These are phyloP conservation scores for Limnanthes douglasii DNA, from an alignment of 345 rosid species.

Conservation along the genomic window DNA sequence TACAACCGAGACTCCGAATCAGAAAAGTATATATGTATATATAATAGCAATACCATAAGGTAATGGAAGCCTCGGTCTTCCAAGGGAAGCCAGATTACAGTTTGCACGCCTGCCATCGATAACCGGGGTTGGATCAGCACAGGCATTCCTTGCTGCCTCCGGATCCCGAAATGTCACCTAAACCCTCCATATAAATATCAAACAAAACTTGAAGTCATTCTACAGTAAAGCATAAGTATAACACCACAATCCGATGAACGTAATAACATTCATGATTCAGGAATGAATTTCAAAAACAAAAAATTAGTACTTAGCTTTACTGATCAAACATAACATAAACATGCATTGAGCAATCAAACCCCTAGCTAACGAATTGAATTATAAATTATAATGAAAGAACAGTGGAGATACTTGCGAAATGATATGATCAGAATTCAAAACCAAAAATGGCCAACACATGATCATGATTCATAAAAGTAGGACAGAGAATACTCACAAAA, in stretches of 20 bases:
- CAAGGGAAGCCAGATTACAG: conserved; percentile 93
- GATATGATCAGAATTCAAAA: too few species aligned
- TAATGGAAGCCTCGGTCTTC: conserved; percentile 52
- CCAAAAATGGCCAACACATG: too few species aligned
- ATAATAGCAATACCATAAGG: conserved; percentile 25
- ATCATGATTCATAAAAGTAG: not conserved
- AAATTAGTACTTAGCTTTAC: too few species aligned
- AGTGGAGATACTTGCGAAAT: too few species aligned
- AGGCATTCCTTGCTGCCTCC: conserved; percentile 92
- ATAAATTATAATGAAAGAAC: too few species aligned
- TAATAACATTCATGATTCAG: too few species aligned
- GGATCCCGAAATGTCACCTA: conserved; percentile 97
- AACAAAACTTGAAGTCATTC: conserved; percentile 26
- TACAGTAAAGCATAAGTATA: conserved; percentile 1
- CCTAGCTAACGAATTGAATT: too few species aligned
- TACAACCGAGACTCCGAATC: too few species aligned
- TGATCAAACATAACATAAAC: too few species aligned
- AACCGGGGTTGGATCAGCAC: conserved; percentile 67
- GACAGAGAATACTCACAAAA: conserved; percentile 54
- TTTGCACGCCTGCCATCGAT: conserved; percentile 95
- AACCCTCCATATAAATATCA: conserved; percentile 52
- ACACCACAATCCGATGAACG: too few species aligned
- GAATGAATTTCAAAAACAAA: too few species aligned
- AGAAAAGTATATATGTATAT: not conserved
- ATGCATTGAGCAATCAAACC: too few species aligned